A percentile compares a stretch with the other conserved stretches of the same genome.
Conservation (phyloP, 192 early-diverging fungal genomes). For the Obelidium mucronatum region DNA sequence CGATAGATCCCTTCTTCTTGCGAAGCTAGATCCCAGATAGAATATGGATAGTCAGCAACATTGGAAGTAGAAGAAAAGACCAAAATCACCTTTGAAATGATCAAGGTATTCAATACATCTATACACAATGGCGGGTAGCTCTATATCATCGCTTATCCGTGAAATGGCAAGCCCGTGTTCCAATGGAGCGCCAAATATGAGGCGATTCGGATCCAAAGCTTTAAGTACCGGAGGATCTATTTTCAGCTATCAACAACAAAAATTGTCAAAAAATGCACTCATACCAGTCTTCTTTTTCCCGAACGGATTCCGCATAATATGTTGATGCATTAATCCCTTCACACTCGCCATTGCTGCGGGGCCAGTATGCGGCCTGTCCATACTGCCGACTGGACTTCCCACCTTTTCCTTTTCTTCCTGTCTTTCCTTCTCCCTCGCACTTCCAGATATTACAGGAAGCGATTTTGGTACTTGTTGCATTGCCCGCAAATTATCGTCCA, state of each 20-base stretch:
- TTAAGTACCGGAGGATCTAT: background rate
- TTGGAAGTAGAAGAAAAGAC: no score
- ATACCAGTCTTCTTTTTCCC: slow-evolving; percentile 38
- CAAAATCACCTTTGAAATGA: slow-evolving; percentile 74
- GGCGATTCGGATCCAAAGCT: slow-evolving; percentile 24
- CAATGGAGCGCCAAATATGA: slow-evolving; percentile 87
- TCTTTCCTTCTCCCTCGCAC: background rate
- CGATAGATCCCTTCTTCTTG: slow-evolving; percentile 97
- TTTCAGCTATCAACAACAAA: no score
- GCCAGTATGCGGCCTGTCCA: no score
- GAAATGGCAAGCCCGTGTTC: slow-evolving; percentile 79
- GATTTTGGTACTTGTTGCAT: slow-evolving; percentile 56
- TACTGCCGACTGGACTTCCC: no score
- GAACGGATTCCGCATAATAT: slow-evolving; percentile 21
- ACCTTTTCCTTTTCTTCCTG: background rate
- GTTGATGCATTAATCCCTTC: slow-evolving; percentile 10
- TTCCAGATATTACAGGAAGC: background rate
- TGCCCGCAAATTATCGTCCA: slow-evolving; percentile 60
- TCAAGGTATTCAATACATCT: slow-evolving; percentile 97
- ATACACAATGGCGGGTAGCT: slow-evolving; percentile 90
- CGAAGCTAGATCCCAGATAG: slow-evolving; percentile 71
- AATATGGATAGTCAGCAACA: no score
- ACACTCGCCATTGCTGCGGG: background rate
- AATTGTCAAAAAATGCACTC: background rate
- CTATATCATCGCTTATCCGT: slow-evolving; percentile 75